phyloP scores from a whole-genome alignment of 2,329 filamentous ascomycete species.

The Fusarium sp. region DNA sequence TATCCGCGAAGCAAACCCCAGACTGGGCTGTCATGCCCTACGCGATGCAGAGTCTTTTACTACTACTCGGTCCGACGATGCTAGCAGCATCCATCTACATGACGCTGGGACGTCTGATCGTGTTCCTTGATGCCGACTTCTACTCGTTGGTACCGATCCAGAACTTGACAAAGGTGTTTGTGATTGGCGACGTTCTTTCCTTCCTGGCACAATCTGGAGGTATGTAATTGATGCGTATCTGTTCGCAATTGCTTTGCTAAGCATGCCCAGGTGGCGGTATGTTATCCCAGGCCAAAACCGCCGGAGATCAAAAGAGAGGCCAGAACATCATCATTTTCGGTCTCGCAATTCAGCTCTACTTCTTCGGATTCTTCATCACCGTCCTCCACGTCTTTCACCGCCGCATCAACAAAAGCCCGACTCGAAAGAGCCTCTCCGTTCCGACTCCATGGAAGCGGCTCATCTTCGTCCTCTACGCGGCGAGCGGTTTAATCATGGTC shows the following conservation, averaged over 20 bases:
- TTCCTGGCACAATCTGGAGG: slow-evolving; percentile 46
- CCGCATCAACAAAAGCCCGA: background rate
- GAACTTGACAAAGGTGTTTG: slow-evolving; percentile 62
- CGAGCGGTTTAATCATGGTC: slow-evolving; percentile 49
- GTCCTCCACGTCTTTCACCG: background rate
- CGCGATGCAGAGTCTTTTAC: slow-evolving; percentile 51
- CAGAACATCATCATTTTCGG: background rate
- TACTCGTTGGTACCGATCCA: slow-evolving; percentile 55
- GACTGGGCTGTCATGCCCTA: slow-evolving; percentile 46
- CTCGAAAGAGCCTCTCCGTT: background rate
- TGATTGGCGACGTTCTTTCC: slow-evolving; percentile 59
- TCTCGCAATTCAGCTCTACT: background rate
- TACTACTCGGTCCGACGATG: slow-evolving; percentile 52
- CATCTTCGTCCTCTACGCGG: slow-evolving; percentile 23
- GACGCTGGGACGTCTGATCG: slow-evolving; percentile 55
- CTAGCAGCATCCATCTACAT: slow-evolving; percentile 59
- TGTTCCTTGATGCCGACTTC: slow-evolving; percentile 49
- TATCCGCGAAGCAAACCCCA: slow-evolving; percentile 55
- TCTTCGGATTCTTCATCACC: background rate
- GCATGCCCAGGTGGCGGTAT: background rate
- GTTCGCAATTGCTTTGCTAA: background rate
- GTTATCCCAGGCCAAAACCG: background rate
- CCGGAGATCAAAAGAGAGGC: background rate
- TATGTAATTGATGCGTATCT: background rate
- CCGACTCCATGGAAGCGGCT: slow-evolving; percentile 7